Base-by-base conservation (phyloP, 177 flowering plant species). In the Vitis hybrid region DNA sequence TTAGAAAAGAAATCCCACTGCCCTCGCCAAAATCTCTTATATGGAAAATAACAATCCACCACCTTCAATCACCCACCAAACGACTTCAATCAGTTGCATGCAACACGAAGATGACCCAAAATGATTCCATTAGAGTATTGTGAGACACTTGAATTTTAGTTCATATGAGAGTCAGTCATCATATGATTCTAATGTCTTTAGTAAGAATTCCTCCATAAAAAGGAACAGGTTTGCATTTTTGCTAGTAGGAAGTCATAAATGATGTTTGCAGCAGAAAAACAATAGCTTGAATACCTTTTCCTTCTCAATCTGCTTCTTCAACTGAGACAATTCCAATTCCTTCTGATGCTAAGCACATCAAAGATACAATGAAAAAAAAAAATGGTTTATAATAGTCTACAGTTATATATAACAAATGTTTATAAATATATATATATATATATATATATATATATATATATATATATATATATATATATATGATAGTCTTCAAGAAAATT, bases 311-410 rank as follows among this genome's bases (percentile, higher is more conserved):
- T 27, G 30, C 30, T 27, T 27, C 30, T 27, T 27, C 30, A 27
- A 27, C 30, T 27, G 30, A 51, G 87, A 82, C 64, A 94, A 75
- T 74, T 92, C 94, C 84, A 87, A 70, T 82, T 90, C 97, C 87
- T 92, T 91, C 76, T 91, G 84, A 72, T 83, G 90, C 98, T 94
- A 78, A 35, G 56, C 58, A 67, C 64, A 77, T 18, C 32, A 69
- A 74, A 71, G 30, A 27, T 27, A 27, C 30, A 0, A 27, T 27
- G 30, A 48, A 40, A 70, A 51, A 64, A 17, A 69, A 40, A 46
- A 56, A 1, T 32, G 56, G 60, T 27, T 27, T 27, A 2, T 27
- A 27, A 27, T 27, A 27, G 30, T 27, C 30, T 27, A 27, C 30
- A 27, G 30, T 27, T 27, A 27, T 27, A 2, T 27, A n/a, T 56